Percentiles rank a stretch among this genome's conserved stretches.
Evolutionary conservation across 148 eudicot species (phyloP).

Genomic region (Cornus controversa): DNA sequence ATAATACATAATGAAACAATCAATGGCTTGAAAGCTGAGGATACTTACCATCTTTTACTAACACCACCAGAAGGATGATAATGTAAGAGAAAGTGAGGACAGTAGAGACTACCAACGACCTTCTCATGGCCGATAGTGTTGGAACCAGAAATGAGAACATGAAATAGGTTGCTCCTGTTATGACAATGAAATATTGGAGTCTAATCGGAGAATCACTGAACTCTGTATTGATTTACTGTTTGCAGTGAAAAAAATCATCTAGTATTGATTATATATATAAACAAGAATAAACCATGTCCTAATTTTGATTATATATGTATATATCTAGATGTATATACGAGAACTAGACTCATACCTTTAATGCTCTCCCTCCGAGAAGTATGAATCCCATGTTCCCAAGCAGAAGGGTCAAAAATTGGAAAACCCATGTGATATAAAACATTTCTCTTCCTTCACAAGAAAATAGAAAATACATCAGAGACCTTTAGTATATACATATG

Average conservation of each 20-base stretch:
- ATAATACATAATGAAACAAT: too few species aligned
- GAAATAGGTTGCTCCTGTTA: conserved; percentile 54
- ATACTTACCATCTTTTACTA: conserved; percentile 46
- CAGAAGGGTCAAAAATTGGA: conserved; percentile 42
- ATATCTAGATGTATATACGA: too few species aligned
- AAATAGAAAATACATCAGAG: background rate
- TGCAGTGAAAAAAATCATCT: background rate
- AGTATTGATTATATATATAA: background rate
- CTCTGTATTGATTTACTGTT: conserved; percentile 52
- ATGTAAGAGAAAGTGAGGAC: conserved; percentile 50
- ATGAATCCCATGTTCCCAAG: conserved; percentile 64
- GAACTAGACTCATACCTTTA: conserved; percentile 51
- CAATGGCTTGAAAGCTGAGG: background rate
- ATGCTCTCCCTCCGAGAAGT: conserved; percentile 64
- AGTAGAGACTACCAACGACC: conserved; percentile 50
- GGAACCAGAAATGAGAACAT: conserved; percentile 52
- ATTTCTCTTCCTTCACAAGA: conserved; percentile 43
- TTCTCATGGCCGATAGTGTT: conserved; percentile 60
- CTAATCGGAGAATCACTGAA: conserved; percentile 49
- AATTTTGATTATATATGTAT: background rate
- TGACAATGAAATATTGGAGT: conserved; percentile 58
- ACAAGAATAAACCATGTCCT: background rate
- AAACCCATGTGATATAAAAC: conserved; percentile 51
- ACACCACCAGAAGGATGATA: conserved; percentile 33
- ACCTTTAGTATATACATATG: background rate